Evolutionary conservation across 2,329 filamentous ascomycete genomes (phyloP).

Genomic region (Microdochium trichocladiopsis): DNA sequence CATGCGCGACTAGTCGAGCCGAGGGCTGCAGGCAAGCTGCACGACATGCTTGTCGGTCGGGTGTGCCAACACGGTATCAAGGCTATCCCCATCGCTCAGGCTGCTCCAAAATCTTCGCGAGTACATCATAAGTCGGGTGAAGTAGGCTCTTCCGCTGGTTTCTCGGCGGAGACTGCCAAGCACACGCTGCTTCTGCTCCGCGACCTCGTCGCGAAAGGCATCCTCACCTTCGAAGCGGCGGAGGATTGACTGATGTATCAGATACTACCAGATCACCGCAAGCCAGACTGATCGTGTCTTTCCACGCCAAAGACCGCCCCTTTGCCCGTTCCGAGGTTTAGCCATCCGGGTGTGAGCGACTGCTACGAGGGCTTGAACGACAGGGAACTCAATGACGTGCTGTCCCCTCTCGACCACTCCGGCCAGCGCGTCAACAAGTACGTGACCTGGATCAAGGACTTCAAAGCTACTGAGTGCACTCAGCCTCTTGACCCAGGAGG

Average conservation of each 20-base stretch:
- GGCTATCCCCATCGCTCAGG: conserved; percentile 32
- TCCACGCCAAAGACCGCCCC: conserved; percentile 51
- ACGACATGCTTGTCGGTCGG: conserved; percentile 22
- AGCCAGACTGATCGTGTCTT: conserved; percentile 50
- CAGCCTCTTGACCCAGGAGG: conserved; percentile 31
- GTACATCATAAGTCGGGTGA: conserved; percentile 32
- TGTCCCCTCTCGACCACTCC: conserved; percentile 38
- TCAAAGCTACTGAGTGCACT: conserved; percentile 24
- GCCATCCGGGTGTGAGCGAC: conserved; percentile 53
- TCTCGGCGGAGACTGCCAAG: conserved; percentile 27
- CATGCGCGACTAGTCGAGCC: conserved; percentile 37
- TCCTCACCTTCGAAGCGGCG: conserved; percentile 56
- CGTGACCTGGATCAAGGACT: conserved; percentile 33
- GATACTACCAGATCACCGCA: conserved; percentile 29
- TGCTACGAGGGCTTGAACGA: conserved; percentile 49
- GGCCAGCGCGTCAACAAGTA: conserved; percentile 49
- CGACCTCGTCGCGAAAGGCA: conserved; percentile 46
- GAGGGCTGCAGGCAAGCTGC: conserved; percentile 18
- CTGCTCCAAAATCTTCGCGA: conserved; percentile 18
- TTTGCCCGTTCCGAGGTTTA: conserved; percentile 50
- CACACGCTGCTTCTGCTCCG: conserved; percentile 38
- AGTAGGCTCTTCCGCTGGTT: conserved; percentile 17
- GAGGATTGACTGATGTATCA: conserved; percentile 58
- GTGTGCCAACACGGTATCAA: conserved; percentile 35
- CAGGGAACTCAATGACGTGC: conserved; percentile 36